Evolutionary conservation across 495 filamentous ascomycete genomes (phyloP), one percentile per base, ranked within the genome.

Genomic region (Trichodelitschia bisporula): DNA sequence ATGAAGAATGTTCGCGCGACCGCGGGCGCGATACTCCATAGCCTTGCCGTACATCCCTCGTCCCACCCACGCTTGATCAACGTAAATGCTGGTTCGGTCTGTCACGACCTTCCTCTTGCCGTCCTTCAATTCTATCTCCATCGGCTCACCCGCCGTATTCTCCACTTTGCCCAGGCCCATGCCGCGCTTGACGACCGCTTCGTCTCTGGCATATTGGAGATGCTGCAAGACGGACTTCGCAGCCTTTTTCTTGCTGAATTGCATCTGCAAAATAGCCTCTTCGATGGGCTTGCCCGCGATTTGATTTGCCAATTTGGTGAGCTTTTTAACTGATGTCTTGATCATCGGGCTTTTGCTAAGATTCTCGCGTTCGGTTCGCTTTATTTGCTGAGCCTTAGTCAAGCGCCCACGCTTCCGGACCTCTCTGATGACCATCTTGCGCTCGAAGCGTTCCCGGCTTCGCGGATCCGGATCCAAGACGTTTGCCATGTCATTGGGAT

Each of bases 201-300:
- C 49, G 44, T 84, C 71, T 35, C 69, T 64, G 4, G 86, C 82
- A 31, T 69, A 51, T 46, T 78, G 59, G 12, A 97, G 57, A 50
- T 86, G 76, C 39, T 60, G 62, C 33, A 61, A 47, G 10, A 93
- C 74, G 42, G 90, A 77, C 44, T 61, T 58, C 8, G 86, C 79
- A 29, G 68, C 77, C 60, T 79, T 83, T 67, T 97, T 97, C 62
- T 77, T 75, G 50, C 69, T 78, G 53, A 82, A 92, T 20, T 71
- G 67, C 84, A 97, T 92, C 62, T 97, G 86, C 38, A 73, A 51
- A 35, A 95, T 77, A 10, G 86, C 86, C 18, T 97, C 84, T 25
- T 77, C 78, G 40, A 97, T 58, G 17, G 69, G 72, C 69, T 92
- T 93, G 23, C 86, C 86, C 0, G 64, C 56, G 43, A 97, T 86